Conservation (phyloP, 2,329 filamentous ascomycete genomes). For the Trichocomaceae sp. region DNA sequence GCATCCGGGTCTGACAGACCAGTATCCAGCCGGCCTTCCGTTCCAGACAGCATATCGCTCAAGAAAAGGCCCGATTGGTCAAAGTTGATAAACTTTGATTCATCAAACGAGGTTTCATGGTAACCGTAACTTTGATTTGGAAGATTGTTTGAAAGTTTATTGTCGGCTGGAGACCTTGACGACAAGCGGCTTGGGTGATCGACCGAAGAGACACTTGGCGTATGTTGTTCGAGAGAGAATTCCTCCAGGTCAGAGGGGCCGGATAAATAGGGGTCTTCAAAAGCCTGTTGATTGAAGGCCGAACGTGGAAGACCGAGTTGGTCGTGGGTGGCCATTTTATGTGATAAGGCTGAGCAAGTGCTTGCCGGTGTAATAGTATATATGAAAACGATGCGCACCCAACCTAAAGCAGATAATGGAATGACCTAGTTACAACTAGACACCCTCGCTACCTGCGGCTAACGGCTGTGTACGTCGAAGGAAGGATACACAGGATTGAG, state of each 20-base stretch:
- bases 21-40: not conserved
- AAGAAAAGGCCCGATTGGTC: slow-evolving; percentile 4
- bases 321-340: slow-evolving; percentile 11
- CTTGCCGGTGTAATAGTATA: not conserved
- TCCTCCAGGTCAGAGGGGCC: slow-evolving; percentile 34
- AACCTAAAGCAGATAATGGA: not conserved
- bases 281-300: slow-evolving; percentile 27
- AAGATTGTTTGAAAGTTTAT: slow-evolving; percentile 6
- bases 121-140: slow-evolving; percentile 4
- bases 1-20: not conserved
- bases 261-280: slow-evolving; percentile 35
- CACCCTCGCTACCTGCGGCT: not conserved
- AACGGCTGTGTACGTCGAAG: slow-evolving; percentile 1
- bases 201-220: slow-evolving; percentile 6
- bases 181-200: slow-evolving; percentile 18
- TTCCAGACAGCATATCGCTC: not conserved
- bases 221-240: slow-evolving; percentile 18
- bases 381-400: not conserved
- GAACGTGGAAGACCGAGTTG: slow-evolving; percentile 12
- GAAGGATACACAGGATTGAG: not conserved
- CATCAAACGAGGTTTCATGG: slow-evolving; percentile 3
- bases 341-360: slow-evolving; percentile 1
- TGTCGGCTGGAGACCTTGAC: slow-evolving; percentile 22
- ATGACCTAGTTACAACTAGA: not conserved
- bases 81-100: slow-evolving; percentile 3